Base-by-base conservation (phyloP, 345 rosid species). In the Ailanthus altissimus region DNA sequence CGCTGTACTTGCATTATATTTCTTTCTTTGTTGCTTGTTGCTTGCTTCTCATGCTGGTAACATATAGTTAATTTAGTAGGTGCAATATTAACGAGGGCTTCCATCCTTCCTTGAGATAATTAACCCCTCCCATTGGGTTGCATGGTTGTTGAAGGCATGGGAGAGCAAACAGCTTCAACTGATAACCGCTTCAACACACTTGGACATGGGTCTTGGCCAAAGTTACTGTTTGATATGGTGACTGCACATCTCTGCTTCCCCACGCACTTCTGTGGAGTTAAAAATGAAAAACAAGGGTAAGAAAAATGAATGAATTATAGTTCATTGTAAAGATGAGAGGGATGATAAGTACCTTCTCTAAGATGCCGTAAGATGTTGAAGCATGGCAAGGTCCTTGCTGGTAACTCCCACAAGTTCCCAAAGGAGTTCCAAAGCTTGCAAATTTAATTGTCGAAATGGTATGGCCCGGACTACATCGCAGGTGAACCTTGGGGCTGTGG, bases 361-460 rank as follows among this genome's bases (percentile, higher is more conserved):
- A 49, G 84, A 88, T 91, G 79, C 74, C 89, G 40, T 89, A 93
- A 57, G 99, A 94, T 13, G 91, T 80, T 7, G 89, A 77, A 78
- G 98, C 95, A 64, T 94, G 99, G 82, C 99, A 97, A 76, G 90
- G 76, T 77, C 99, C 99, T 85, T 97, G 96, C 81, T 91, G 91
- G 86, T 92, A 97, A 69, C 89, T 89, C 25, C 99, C 99, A 49
- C 99, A 97, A 13, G 94, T 94, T 75, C 99, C 99, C n/a, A 91
- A 78, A 50, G 98, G 98, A 79, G 98, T 94, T 47, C 99, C 99
- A 18, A 91, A 97, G 89, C 99, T 97, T 2, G 99, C 98, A 47
- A 97, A 97, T 76, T 92, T 97, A 15, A 97, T 97, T 79, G 93
- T 76, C 61, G 92, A 87, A 75, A 97, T 92, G 18, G 91, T 74